These are phyloP conservation scores for Brassica cretica DNA, from an alignment of 345 rosid genomes.

Conservation along the genomic window DNA sequence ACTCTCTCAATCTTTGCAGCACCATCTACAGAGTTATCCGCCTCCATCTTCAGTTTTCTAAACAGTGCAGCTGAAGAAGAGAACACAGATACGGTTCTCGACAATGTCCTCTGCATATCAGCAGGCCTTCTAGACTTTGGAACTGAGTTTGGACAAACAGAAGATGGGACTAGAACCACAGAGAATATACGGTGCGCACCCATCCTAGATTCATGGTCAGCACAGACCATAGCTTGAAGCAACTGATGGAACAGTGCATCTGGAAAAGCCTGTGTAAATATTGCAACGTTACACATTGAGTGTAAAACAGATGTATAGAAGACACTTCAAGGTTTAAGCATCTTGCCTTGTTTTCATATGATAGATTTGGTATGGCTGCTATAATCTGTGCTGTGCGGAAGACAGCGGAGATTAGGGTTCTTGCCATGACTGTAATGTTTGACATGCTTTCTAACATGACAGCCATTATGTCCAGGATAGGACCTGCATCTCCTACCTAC, in stretches of 20 bases:
- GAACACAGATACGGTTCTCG: slow-evolving; percentile 72
- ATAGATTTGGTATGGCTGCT: slow-evolving; percentile 61
- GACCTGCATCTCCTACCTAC: slow-evolving; percentile 79
- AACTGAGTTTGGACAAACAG: slow-evolving; percentile 55
- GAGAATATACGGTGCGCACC: slow-evolving; percentile 76
- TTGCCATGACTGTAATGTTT: slow-evolving; percentile 62
- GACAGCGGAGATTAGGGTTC: slow-evolving; percentile 60
- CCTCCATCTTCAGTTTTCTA: slow-evolving; percentile 50
- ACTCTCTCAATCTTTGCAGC: slow-evolving; percentile 39
- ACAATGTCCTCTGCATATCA: slow-evolving; percentile 58
- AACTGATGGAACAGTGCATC: slow-evolving; percentile 68
- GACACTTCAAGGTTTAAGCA: not conserved
- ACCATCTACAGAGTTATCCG: slow-evolving; percentile 41
- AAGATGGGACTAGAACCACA: slow-evolving; percentile 67
- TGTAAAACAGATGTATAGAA: slow-evolving; percentile 5
- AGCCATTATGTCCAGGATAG: slow-evolving; percentile 81
- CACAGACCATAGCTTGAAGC: slow-evolving; percentile 64
- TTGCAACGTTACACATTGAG: not conserved
- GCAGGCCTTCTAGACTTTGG: slow-evolving; percentile 41
- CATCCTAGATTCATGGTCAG: slow-evolving; percentile 65
- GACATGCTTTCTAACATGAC: slow-evolving; percentile 79
- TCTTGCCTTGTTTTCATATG: slow-evolving; percentile 70
- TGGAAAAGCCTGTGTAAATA: slow-evolving; percentile 58
- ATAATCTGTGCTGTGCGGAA: slow-evolving; percentile 70
- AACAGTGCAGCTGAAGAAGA: slow-evolving; percentile 77